Percentiles rank a stretch among this genome's conserved stretches.
Evolutionary conservation across 768 basidiomycete species (phyloP).

Genomic region (Russula brevipes): DNA sequence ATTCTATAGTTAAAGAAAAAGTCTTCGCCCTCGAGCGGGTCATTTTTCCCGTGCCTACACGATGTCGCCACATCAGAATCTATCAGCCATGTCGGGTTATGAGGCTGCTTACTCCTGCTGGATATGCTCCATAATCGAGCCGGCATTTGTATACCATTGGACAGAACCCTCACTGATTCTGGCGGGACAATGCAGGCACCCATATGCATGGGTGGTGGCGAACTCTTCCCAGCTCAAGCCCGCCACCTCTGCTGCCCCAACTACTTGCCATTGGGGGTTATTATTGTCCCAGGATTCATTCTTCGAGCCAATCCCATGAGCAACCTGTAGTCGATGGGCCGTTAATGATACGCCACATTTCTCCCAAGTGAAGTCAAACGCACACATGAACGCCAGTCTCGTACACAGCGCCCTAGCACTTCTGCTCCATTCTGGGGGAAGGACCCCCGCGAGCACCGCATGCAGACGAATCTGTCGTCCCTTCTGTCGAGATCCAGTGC

Average conservation of each 20-base stretch:
- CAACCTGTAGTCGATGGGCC: neutral
- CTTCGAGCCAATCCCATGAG: neutral
- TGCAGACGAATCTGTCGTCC: conserved; percentile 13
- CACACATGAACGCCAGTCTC: conserved; percentile 20
- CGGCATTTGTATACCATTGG: neutral
- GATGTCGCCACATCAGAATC: neutral
- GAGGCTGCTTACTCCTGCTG: neutral
- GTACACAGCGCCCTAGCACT: conserved; percentile 2
- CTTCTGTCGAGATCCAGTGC: conserved; percentile 13
- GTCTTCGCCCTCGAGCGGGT: conserved; percentile 9
- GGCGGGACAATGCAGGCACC: conserved; percentile 2
- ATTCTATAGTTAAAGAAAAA: conserved; percentile 1
- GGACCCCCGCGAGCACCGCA: neutral
- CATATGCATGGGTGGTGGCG: neutral
- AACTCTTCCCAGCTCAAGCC: neutral
- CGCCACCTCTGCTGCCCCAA: neutral
- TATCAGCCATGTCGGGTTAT: neutral
- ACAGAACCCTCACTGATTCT: neutral
- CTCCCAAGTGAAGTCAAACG: neutral
- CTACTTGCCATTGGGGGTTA: neutral
- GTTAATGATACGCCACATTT: neutral
- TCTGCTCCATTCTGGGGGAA: conserved; percentile 5
- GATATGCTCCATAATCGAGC: neutral
- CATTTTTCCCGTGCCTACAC: conserved; percentile 1
- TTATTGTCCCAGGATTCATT: neutral